Evolutionary conservation across 208 protist genomes (phyloP).

Genomic region (Leishmania gerbilli): DNA sequence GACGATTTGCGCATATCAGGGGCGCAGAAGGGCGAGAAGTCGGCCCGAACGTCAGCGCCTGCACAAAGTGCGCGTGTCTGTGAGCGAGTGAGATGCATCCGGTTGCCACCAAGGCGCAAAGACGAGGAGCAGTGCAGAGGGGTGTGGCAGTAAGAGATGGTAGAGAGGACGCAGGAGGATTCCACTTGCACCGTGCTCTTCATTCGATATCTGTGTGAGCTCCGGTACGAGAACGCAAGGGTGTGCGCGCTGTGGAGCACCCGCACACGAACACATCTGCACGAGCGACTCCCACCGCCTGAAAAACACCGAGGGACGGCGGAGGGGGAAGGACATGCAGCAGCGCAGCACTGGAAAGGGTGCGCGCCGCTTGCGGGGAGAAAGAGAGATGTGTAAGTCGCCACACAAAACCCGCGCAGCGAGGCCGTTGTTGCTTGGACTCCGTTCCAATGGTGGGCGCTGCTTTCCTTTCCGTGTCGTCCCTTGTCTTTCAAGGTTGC

Average conservation of each 20-base stretch:
- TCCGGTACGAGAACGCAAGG: neutral
- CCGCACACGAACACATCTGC: neutral
- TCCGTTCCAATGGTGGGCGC: neutral
- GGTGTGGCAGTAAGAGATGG: neutral
- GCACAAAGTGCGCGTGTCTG: neutral
- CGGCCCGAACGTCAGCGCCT: neutral
- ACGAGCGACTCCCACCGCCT: neutral
- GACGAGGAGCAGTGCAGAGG: conserved; percentile 5
- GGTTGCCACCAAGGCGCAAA: neutral
- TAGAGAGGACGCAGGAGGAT: neutral
- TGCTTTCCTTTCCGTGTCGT: neutral
- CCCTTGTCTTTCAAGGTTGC: neutral
- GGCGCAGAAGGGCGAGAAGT: neutral
- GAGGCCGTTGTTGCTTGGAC: neutral
- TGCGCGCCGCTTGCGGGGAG: no score
- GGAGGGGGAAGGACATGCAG: neutral
- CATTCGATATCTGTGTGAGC: neutral
- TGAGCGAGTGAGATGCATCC: neutral
- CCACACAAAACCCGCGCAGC: neutral
- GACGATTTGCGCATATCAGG: neutral
- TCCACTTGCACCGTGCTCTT: neutral
- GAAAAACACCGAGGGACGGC: neutral
- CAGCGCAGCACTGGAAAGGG: neutral
- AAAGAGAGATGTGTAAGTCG: neutral
- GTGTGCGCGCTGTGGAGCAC: neutral